Base-by-base conservation (phyloP, 106 monocot genomes). In the Triglochin maritima region DNA sequence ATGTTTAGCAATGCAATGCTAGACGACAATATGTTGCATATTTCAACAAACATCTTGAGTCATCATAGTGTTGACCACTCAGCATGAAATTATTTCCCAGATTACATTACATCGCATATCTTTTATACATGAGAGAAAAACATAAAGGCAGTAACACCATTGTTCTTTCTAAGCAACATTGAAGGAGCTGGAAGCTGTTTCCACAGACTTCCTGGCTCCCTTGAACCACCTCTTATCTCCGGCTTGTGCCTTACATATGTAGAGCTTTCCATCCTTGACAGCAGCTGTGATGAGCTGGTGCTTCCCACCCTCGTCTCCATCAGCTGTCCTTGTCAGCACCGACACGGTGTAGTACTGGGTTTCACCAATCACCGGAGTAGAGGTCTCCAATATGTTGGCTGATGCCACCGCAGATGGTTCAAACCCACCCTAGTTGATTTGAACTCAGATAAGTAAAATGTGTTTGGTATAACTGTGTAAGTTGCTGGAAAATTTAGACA, bases 221-320 rank as follows among this genome's bases (percentile, higher is more conserved):
- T 96, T 96, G 81, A 96, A 96, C 95, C 95, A 96, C 74, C 95
- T 90, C 90, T 96, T 96, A 83, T 96, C 95, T 0, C 95, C 95
- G 7, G 95, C 95, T 57, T 96, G 90, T 2, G 80, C 95, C 74
- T 96, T 96, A 85, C 95, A 96, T 64, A 96, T 87, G 80, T 96
- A 96, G 46, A 96, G 87, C 76, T 96, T 96, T 2, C 90, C 90
- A 43, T 82, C 83, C 1, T 83, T 75, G 12, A 96, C 85, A 4
- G 83, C 78, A 7, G 95, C 95, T 3, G 76, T 81, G 46, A 96
- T 90, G 45, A 96, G 59, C 76, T 87, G 84, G 78, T 96, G 95
- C 84, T 84, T 96, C 60, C 95, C 95, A 7, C 95, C 95, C 69
- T 96, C 95, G 10, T 90, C 85, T 15, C 87, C 90, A 17, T 96